A percentile compares a stretch with the other conserved stretches of the same genome.
phyloP scores from a whole-genome alignment of 345 rosid species.

The Syzygium jambos region DNA sequence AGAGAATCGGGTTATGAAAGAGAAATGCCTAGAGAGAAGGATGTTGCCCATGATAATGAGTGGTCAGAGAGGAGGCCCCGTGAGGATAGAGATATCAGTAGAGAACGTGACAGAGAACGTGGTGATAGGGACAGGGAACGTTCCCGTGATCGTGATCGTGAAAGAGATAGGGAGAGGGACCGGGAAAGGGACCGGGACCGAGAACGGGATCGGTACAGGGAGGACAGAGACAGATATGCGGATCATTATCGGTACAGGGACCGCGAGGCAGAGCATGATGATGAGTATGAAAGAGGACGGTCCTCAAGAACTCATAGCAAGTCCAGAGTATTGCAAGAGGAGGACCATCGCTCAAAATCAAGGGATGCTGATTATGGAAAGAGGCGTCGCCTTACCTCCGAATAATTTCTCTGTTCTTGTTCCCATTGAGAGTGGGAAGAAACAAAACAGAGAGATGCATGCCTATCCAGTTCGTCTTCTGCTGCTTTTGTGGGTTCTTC shows the following conservation, averaged over 20 bases:
- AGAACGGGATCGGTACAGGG: conserved; percentile 56
- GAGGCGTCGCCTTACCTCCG: conserved; percentile 61
- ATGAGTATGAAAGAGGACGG: conserved; percentile 56
- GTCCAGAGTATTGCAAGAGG: conserved; percentile 51
- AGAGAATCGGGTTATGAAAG: conserved; percentile 51
- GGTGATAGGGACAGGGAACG: conserved; percentile 56
- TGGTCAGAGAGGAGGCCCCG: conserved; percentile 54
- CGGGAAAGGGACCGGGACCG: conserved; percentile 44
- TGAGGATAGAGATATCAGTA: conserved; percentile 50
- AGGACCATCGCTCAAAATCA: conserved; percentile 58
- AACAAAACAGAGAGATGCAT: background rate
- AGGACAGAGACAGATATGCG: conserved; percentile 49
- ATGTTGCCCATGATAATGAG: conserved; percentile 45
- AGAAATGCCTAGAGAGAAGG: conserved; percentile 55
- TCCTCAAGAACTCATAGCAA: conserved; percentile 61
- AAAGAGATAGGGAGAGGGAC: conserved; percentile 24
- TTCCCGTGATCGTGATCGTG: conserved; percentile 45
- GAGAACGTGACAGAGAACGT: conserved; percentile 56
- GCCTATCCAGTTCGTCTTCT: conserved; percentile 4
- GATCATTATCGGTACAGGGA: conserved; percentile 55
- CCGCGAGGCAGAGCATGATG: conserved; percentile 50
- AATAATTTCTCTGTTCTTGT: conserved; percentile 12
- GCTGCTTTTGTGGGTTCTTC: conserved; percentile 4
- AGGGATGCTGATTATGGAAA: conserved; percentile 79
- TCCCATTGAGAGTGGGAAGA: background rate